Conservation (phyloP, 495 filamentous ascomycete species). For the Talaromyces nanjingensis region DNA sequence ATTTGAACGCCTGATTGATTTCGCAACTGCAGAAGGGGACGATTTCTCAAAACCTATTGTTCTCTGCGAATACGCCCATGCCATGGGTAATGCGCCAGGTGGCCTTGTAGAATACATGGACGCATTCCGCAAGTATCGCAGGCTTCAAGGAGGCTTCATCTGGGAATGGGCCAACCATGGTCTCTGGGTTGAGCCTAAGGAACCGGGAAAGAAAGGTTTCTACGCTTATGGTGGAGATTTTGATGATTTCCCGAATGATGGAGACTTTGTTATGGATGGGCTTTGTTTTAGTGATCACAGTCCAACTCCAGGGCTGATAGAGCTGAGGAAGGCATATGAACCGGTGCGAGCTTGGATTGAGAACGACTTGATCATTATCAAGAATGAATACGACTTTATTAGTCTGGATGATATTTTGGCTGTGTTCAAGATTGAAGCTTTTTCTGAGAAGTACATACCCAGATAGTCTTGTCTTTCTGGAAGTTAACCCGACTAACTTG, state of each 20-base stretch:
- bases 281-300: conserved; percentile 49
- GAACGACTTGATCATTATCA: conserved; percentile 15
- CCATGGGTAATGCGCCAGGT: conserved; percentile 70
- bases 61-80: conserved; percentile 62
- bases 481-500: background rate
- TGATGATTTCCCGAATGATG: conserved; percentile 57
- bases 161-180: conserved; percentile 75
- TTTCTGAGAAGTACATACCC: conserved; percentile 11
- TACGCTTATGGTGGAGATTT: conserved; percentile 66
- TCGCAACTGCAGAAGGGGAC: conserved; percentile 31
- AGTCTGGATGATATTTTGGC: conserved; percentile 38
- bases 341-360: conserved; percentile 33
- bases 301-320: conserved; percentile 50
- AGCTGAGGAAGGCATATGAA: conserved; percentile 55
- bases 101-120: conserved; percentile 58
- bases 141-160: conserved; percentile 62
- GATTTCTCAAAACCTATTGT: conserved; percentile 50
- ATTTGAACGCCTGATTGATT: conserved; percentile 39
- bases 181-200: conserved; percentile 38
- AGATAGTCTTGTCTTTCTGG: background rate
- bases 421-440: conserved; percentile 17
- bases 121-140: conserved; percentile 46
- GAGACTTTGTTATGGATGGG: conserved; percentile 63
- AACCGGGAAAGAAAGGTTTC: conserved; percentile 21
- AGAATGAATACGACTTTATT: conserved; percentile 48